phyloP scores from a whole-genome alignment of 352 stramenopile genomes.

The Blastocystis sp. region DNA sequence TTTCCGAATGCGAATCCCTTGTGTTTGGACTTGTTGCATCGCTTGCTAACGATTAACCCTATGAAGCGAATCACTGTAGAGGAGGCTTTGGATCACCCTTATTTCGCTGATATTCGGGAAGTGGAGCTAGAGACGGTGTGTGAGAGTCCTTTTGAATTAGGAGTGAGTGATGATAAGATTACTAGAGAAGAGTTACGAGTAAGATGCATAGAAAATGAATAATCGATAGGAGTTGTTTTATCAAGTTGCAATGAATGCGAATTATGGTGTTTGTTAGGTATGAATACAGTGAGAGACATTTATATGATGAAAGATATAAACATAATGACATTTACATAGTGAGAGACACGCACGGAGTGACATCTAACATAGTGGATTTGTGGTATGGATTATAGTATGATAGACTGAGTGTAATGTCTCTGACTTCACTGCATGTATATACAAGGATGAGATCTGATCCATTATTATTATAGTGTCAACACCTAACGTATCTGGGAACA shows the following conservation, averaged over 20 bases:
- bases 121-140: constrained; percentile 83
- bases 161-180: constrained; percentile 48
- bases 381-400: too few species aligned
- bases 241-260: background rate
- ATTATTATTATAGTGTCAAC: too few species aligned
- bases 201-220: background rate
- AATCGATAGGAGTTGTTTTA: constrained; percentile 21
- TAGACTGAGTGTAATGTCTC: too few species aligned
- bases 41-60: constrained; percentile 87
- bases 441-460: too few species aligned
- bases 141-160: constrained; percentile 66
- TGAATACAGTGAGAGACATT: background rate
- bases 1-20: constrained; percentile 73
- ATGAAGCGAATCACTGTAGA: constrained; percentile 86
- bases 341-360: background rate
- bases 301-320: background rate
- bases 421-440: too few species aligned
- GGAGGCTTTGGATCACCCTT: constrained; percentile 84
- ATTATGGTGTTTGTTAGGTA: background rate
- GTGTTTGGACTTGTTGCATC: constrained; percentile 82
- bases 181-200: constrained; percentile 41
- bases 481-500: too few species aligned
- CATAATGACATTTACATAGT: background rate
- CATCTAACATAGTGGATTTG: too few species aligned
- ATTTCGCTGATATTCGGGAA: constrained; percentile 85